Base-by-base conservation (phyloP, 768 basidiomycete species). In the Rhodotorula kratochvilovae region DNA sequence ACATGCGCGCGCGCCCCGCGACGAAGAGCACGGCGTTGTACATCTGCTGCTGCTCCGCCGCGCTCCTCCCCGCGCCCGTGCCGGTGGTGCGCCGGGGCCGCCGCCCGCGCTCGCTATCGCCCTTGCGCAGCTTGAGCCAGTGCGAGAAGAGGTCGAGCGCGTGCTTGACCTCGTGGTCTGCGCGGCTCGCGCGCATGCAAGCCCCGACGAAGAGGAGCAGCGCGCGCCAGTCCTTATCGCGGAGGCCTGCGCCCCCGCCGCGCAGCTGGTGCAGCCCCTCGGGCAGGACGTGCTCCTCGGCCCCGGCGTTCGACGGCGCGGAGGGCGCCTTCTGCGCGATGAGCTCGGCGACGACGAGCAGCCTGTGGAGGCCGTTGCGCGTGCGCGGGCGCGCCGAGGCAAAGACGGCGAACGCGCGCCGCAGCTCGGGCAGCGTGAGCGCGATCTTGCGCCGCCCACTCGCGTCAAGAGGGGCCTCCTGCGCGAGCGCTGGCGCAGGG, bases 161-260 rank as follows among this genome's bases (percentile, higher is more conserved):
- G 7, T 27, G 17, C 35, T 63, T 35, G 43, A 57, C 42, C 16
- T 75, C 74, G 3, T 46, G 66, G 27, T 63, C 61, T 11, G 43
- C 61, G 10, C 58, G 39, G 16, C 61, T 27, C 12, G 60, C 35
- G 19, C 74, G 54, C 59, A 71, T 33, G 5, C 21, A 36, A 21
- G 45, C 46, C 10, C 56, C 74, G 16, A 66, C 67, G 35, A 69
- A 67, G n/a, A 51, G 31, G 19, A 75, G 35, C 35, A 75, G 48
- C 51, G 55, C 25, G 8, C 39, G 29, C 74, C 74, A 75, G 11
- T 72, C 64, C 33, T 50, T 25, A 27, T 56, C 57, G 19, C 27
- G 75, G 39, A 80, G 72, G 2, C 78, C 78, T 8, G 77, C 73
- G 23, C 79, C 76, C 42, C 76, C 77, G 17, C 80, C 79, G 15